Conservation (phyloP, 2,329 filamentous ascomycete species). For the Alternaria incomplexa region DNA sequence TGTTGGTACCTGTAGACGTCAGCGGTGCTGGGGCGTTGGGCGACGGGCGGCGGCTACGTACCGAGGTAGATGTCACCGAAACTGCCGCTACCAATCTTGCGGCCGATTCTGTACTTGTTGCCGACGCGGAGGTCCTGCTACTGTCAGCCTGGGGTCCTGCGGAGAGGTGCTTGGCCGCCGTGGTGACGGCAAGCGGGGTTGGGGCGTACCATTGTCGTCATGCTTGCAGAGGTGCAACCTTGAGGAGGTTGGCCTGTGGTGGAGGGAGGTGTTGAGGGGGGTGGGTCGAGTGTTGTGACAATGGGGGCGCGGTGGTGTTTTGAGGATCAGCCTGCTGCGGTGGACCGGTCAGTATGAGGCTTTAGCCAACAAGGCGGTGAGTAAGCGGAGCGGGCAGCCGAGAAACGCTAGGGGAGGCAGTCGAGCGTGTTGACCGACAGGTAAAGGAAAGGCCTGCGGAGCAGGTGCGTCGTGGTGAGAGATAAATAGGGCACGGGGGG, state of each 20-base stretch:
- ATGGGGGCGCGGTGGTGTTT: conserved; percentile 27
- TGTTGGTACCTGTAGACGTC: conserved; percentile 79
- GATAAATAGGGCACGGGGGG: conserved; percentile 24
- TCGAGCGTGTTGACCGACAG: conserved; percentile 24
- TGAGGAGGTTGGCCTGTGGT: conserved; percentile 40
- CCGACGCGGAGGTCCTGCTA: conserved; percentile 93
- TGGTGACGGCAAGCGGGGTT: conserved; percentile 43
- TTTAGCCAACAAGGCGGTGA: conserved; percentile 52
- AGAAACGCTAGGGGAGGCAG: conserved; percentile 25
- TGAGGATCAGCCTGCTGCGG: conserved; percentile 47
- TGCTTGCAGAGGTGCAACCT: conserved; percentile 50
- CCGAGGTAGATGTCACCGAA: conserved; percentile 98
- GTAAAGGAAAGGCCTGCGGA: conserved; percentile 21
- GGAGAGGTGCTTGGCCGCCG: conserved; percentile 18
- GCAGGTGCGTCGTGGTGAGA: conserved; percentile 7
- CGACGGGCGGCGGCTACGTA: conserved; percentile 46
- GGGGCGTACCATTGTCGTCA: conserved; percentile 68
- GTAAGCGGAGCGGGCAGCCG: conserved; percentile 45
- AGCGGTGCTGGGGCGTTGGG: conserved; percentile 7
- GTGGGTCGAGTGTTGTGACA: conserved; percentile 28
- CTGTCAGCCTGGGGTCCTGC: conserved; percentile 31
- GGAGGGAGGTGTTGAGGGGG: conserved; percentile 8
- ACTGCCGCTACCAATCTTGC: conserved; percentile 96
- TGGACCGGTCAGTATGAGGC: conserved; percentile 49
- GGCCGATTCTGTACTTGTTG: conserved; percentile 99